Base-by-base conservation (phyloP, 352 stramenopile genomes). In the Phytophthora vignae region DNA sequence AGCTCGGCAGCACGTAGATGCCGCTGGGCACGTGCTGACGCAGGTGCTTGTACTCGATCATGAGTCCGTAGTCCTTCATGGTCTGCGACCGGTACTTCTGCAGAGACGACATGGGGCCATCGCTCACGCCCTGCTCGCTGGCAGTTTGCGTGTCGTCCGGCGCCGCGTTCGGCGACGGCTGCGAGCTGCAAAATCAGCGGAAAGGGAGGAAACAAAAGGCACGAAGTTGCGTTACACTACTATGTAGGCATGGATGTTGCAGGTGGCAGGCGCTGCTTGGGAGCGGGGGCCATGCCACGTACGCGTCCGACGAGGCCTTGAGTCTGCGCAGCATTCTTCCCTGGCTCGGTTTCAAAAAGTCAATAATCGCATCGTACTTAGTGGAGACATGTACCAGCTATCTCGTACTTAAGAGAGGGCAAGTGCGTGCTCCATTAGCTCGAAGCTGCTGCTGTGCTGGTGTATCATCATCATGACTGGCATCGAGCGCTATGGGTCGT, bases 1-100 rank as follows among this genome's bases (percentile, higher is more conserved):
- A 94, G 59, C 91, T 98, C 46, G 96, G 97, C 44, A 99, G 84
- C 22, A 99, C 88, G 73, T 98, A 99, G 54, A 99, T 97, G 11
- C 97, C 96, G 25, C 89, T 95, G 1, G 97, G 97, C 31, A 97
- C 93, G 69, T 98, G 91, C 55, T 97, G 88, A 59, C 98, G 95
- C 36, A 99, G 71, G 65, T 99, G 96, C 71, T 99, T 99, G 84
- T 99, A 99, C 85, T 99, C 97, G 76, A 99, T 99, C 71, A 97
- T 98, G 7, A 99, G 90, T 6, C 97, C 97, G 72, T 99, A 99
- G 71, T 99, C 96, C 60, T 94, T 94, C 87, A 96, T 96, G 9
- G 89, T 96, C 70, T 96, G 87, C 36, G 87, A 93, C 11, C 89
- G 84, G 60, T 96, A 96, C 50, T 86, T 87, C 68, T 96, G 89